Conservation (phyloP, 345 rosid genomes). For the Aegle marmelos region DNA sequence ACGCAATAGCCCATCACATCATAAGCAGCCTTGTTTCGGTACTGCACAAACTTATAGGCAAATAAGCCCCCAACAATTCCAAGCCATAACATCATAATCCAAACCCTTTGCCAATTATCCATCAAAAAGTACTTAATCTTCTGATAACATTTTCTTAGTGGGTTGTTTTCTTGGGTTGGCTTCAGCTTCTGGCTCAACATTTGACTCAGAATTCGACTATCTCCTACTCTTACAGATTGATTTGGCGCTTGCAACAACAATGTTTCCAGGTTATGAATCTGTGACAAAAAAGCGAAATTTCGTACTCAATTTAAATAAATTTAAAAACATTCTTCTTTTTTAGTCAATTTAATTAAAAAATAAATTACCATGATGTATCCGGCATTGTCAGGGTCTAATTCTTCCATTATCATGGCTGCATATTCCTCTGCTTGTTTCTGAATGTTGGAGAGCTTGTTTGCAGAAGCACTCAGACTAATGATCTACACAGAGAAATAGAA, state of each 20-base stretch:
- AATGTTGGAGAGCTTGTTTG: constrained; percentile 75
- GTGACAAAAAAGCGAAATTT: constrained; percentile 1
- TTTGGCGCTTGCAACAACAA: constrained; percentile 72
- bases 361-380: constrained; percentile 75
- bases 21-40: constrained; percentile 46
- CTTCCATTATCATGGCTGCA: constrained; percentile 88
- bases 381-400: constrained; percentile 72
- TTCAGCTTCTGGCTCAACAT: constrained; percentile 77
- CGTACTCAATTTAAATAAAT: too few species aligned
- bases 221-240: constrained; percentile 65
- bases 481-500: constrained; percentile 39
- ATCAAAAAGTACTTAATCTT: constrained; percentile 54
- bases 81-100: constrained; percentile 77
- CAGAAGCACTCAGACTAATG: constrained; percentile 82
- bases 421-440: constrained; percentile 85
- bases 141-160: constrained; percentile 37
- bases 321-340: not conserved
- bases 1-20: constrained; percentile 87
- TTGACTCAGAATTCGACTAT: constrained; percentile 70
- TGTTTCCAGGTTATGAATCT: constrained; percentile 71
- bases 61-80: constrained; percentile 60
- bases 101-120: constrained; percentile 84
- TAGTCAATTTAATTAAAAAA: not conserved
- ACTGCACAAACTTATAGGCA: constrained; percentile 68
- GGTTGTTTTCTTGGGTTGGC: constrained; percentile 63